These are phyloP conservation scores for Rhodotorula kratochvilovae DNA, from an alignment of 768 basidiomycete genomes.

Conservation along the genomic window DNA sequence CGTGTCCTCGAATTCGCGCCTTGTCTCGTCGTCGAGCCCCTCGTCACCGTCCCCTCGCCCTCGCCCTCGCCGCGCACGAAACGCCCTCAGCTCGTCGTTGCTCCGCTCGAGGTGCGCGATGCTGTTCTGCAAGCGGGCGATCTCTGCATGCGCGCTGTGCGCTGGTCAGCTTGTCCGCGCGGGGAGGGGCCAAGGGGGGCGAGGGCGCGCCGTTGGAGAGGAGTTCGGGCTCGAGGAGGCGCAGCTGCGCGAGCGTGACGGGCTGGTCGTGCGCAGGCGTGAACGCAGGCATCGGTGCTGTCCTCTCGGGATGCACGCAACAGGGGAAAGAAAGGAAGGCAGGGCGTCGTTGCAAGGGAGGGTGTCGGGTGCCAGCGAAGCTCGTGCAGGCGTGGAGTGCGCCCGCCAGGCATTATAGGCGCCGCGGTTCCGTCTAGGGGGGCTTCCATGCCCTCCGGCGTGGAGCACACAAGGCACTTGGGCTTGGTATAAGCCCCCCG, in stretches of 20 bases:
- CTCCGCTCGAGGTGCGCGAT: slow-evolving; percentile 28
- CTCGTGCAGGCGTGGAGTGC: not conserved
- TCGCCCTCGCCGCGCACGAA: not conserved
- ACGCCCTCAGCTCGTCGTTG: slow-evolving; percentile 25
- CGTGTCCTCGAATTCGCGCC: slow-evolving; percentile 8
- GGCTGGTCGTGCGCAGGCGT: slow-evolving; percentile 20
- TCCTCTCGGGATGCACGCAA: not conserved
- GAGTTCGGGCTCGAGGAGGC: slow-evolving; percentile 26
- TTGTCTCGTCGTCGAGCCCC: slow-evolving; percentile 13
- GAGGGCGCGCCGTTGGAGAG: slow-evolving; percentile 16
- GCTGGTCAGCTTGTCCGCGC: not conserved
- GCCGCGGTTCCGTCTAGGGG: not conserved
- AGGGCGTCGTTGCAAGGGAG: too few relatives aligned
- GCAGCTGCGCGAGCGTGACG: slow-evolving; percentile 29
- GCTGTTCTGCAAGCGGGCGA: slow-evolving; percentile 29
- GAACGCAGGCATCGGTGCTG: not conserved
- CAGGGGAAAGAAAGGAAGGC: not conserved
- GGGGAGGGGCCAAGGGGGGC: not conserved
- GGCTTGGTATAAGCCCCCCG: slow-evolving; percentile 19
- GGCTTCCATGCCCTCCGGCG: not conserved
- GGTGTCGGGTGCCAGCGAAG: not conserved
- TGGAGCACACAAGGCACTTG: not conserved
- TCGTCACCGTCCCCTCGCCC: slow-evolving; percentile 2
- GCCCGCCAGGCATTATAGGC: not conserved
- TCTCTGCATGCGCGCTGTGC: not conserved